These are phyloP conservation scores for Fusarium sp. DNA, from an alignment of 2,329 filamentous ascomycete genomes.

Conservation along the genomic window DNA sequence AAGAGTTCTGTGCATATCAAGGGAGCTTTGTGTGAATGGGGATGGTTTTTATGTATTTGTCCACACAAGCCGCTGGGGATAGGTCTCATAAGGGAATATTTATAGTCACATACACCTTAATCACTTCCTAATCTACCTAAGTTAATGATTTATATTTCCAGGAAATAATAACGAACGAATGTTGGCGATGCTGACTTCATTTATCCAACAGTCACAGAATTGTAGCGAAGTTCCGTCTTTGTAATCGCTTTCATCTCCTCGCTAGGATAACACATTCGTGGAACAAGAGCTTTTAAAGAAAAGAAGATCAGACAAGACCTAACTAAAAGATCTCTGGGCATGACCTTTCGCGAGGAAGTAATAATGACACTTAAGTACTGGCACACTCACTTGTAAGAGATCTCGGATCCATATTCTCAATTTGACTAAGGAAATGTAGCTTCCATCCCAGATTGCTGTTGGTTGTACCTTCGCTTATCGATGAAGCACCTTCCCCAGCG, in stretches of 20 bases:
- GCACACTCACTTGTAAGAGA: not conserved
- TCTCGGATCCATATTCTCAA: not conserved
- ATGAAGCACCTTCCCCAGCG: not conserved
- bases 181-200: too few species aligned
- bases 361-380: not conserved
- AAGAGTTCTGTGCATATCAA: not conserved
- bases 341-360: not conserved
- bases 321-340: not conserved
- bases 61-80: not conserved
- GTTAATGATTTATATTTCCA: not conserved
- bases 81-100: not conserved
- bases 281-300: not conserved
- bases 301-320: not conserved
- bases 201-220: not conserved
- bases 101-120: not conserved
- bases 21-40: not conserved
- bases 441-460: not conserved
- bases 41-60: not conserved
- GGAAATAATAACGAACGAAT: not conserved
- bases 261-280: not conserved
- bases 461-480: constrained; percentile 1
- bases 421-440: not conserved
- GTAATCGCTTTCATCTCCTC: not conserved
- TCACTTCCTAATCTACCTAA: not conserved
- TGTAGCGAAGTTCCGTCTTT: not conserved